phyloP scores from a whole-genome alignment of 225 moss, liverwort and hornwort species.

The Neckera pumila region DNA sequence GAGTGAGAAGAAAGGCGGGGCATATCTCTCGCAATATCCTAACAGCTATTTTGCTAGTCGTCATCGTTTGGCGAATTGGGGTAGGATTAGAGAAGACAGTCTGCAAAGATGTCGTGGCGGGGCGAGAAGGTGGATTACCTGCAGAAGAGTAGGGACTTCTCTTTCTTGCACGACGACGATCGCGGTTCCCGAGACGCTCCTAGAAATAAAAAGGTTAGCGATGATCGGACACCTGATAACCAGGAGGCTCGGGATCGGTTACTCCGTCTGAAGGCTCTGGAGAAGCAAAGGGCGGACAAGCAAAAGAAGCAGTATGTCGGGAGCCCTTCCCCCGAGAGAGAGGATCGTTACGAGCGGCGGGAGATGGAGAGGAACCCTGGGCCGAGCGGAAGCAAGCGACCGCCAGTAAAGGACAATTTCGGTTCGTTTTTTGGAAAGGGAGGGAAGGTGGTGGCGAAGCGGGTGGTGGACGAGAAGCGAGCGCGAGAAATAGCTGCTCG shows the following conservation, averaged over 20 bases:
- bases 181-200: conserved; percentile 12
- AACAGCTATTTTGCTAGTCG: neutral
- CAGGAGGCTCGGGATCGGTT: conserved; percentile 32
- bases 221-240: conserved; percentile 20
- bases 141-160: conserved; percentile 52
- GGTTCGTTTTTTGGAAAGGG: conserved; percentile 89
- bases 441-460: conserved; percentile 78
- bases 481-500: conserved; percentile 66
- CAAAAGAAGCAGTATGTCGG: conserved; percentile 35
- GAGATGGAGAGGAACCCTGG: conserved; percentile 31
- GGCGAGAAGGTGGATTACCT: conserved; percentile 40
- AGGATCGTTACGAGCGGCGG: conserved; percentile 8
- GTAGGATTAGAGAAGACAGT: neutral
- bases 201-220: conserved; percentile 12
- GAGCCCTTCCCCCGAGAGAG: neutral
- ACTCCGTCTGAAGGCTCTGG: conserved; percentile 39
- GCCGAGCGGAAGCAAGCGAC: conserved; percentile 32
- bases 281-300: conserved; percentile 42
- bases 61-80: neutral
- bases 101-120: conserved; percentile 46
- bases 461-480: conserved; percentile 82
- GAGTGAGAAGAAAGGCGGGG: neutral
- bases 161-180: conserved; percentile 28
- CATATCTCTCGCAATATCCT: neutral
- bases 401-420: conserved; percentile 32